Conservation (phyloP, 768 basidiomycete species). For the Boletellus emodensis region DNA sequence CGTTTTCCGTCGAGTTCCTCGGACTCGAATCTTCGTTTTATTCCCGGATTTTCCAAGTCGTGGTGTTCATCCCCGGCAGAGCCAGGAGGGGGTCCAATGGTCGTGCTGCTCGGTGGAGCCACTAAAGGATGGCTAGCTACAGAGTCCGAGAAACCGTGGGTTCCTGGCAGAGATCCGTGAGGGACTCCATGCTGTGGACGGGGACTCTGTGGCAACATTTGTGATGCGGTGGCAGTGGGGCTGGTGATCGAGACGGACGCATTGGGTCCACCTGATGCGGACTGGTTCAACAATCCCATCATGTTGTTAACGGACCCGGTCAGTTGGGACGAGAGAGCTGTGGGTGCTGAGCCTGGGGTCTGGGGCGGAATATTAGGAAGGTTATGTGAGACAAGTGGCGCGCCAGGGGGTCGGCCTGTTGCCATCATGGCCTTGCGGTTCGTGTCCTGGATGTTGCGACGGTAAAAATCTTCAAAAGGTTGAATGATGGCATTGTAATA, state of each 20-base stretch:
- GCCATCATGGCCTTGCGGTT: conserved; percentile 52
- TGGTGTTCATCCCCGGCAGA: conserved; percentile 28
- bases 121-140: conserved; percentile 19
- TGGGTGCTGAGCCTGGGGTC: conserved; percentile 7
- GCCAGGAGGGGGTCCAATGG: conserved; percentile 7
- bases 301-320: conserved; percentile 18
- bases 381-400: conserved; percentile 12
- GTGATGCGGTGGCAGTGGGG: conserved; percentile 22
- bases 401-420: conserved; percentile 32
- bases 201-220: conserved; percentile 32
- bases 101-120: conserved; percentile 11
- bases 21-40: conserved; percentile 69
- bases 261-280: conserved; percentile 19
- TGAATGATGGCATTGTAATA: conserved; percentile 60
- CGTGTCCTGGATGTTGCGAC: conserved; percentile 56
- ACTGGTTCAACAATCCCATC: conserved; percentile 26
- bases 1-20: conserved; percentile 69
- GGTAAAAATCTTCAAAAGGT: conserved; percentile 72
- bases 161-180: conserved; percentile 20
- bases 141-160: conserved; percentile 25
- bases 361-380: conserved; percentile 17
- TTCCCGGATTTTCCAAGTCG: conserved; percentile 59
- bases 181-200: conserved; percentile 23
- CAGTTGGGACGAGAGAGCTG: conserved; percentile 20
- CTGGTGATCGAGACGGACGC: conserved; percentile 20